These are phyloP conservation scores for Hymenoscyphus fructigenus DNA, from an alignment of 2,329 filamentous ascomycete genomes.

Conservation along the genomic window DNA sequence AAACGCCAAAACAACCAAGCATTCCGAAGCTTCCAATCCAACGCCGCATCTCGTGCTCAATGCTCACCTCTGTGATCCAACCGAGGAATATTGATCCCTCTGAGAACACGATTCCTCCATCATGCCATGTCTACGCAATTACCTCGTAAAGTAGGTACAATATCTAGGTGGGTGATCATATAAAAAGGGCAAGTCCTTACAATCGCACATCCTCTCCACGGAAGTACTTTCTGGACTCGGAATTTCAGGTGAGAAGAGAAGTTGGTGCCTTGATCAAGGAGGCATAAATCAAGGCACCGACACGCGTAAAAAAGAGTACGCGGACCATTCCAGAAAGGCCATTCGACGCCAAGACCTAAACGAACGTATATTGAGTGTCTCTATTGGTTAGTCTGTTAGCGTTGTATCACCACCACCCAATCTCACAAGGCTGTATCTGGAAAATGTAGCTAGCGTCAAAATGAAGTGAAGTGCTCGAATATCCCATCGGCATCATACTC, in stretches of 20 bases:
- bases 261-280: too few species aligned
- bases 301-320: background rate
- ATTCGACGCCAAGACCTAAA: background rate
- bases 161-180: background rate
- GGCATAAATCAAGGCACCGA: too few species aligned
- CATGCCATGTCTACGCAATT: background rate
- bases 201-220: background rate
- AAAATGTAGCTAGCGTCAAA: too few species aligned
- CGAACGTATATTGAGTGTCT: background rate
- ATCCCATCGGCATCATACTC: too few species aligned
- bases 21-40: background rate
- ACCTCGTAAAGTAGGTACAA: background rate
- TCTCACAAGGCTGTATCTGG: background rate
- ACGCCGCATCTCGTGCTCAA: background rate
- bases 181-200: background rate
- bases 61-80: too few species aligned
- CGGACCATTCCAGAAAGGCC: background rate
- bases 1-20: background rate
- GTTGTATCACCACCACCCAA: background rate
- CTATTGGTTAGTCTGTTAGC: background rate
- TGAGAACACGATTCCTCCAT: background rate
- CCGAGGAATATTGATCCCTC: background rate
- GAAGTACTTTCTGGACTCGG: background rate
- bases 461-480: too few species aligned
- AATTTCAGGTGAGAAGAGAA: too few species aligned